Percentiles rank a stretch among this genome's conserved stretches.
Conservation (phyloP, 768 basidiomycete species). For the Hypholoma fasciculare region DNA sequence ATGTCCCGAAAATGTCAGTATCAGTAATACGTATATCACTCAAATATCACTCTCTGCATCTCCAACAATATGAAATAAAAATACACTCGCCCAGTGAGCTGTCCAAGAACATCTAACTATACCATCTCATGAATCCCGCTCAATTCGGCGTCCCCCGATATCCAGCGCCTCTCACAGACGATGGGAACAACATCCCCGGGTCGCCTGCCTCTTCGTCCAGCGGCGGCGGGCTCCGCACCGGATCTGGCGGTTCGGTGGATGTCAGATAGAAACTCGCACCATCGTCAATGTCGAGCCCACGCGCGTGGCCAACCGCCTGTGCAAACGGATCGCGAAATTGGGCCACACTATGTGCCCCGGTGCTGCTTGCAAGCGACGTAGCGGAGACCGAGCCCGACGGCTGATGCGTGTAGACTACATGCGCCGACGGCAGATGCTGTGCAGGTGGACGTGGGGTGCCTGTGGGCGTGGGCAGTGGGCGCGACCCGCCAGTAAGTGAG, state of each 20-base stretch:
- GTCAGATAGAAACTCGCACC: conserved; percentile 2
- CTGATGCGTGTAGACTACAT: neutral
- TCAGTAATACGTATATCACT: neutral
- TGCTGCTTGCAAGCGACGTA: neutral
- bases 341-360: neutral
- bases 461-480: neutral
- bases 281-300: neutral
- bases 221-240: neutral
- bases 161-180: conserved; percentile 35
- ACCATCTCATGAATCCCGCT: neutral
- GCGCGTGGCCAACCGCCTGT: neutral
- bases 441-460: neutral
- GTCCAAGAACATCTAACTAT: too few relatives aligned
- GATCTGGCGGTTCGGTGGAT: conserved; percentile 9
- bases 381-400: neutral
- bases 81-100: neutral
- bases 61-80: neutral
- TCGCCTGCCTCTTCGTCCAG: conserved; percentile 16
- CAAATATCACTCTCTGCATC: neutral
- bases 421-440: neutral
- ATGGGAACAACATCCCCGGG: conserved; percentile 34
- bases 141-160: conserved; percentile 17
- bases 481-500: neutral
- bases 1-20: neutral
- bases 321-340: neutral